A percentile compares a stretch with the other conserved stretches of the same genome.
These are phyloP conservation scores for Gaeumannomyces tritici DNA, from an alignment of 2,329 filamentous ascomycete genomes.

Conservation along the genomic window DNA sequence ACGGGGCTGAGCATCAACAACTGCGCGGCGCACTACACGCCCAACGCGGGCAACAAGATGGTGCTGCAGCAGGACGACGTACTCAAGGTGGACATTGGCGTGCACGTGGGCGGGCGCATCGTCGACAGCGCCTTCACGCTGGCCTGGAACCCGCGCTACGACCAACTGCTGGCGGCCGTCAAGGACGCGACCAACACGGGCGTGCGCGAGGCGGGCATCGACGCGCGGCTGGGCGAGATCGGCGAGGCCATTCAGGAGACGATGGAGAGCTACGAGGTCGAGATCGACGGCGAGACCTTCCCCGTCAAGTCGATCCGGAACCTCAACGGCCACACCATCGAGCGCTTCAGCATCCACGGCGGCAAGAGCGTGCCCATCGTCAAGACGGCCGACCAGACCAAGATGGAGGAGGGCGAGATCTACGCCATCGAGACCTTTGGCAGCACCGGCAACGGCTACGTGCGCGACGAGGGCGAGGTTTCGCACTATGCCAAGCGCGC, in stretches of 20 bases:
- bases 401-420: conserved; percentile 96
- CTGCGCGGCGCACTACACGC: conserved; percentile 74
- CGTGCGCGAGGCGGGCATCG: conserved; percentile 83
- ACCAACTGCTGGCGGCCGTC: conserved; percentile 64
- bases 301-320: conserved; percentile 81
- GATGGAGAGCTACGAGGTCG: conserved; percentile 89
- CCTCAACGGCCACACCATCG: conserved; percentile 82
- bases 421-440: conserved; percentile 97
- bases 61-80: conserved; percentile 65
- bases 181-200: conserved; percentile 77
- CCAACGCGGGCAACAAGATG: conserved; percentile 74
- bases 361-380: conserved; percentile 92
- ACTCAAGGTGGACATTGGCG: conserved; percentile 75
- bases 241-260: conserved; percentile 77
- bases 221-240: conserved; percentile 80
- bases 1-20: conserved; percentile 75
- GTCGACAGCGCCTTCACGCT: conserved; percentile 77
- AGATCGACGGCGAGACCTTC: conserved; percentile 68
- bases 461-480: conserved; percentile 78
- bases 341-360: conserved; percentile 83
- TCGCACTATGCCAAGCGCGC: conserved; percentile 76
- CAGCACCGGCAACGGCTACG: conserved; percentile 81
- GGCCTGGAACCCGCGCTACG: conserved; percentile 65
- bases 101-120: conserved; percentile 71
- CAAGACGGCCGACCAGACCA: conserved; percentile 76